A percentile compares a stretch with the other conserved stretches of the same genome.
Conservation (phyloP, 306 rosid species). For the Medicago truncatula region DNA sequence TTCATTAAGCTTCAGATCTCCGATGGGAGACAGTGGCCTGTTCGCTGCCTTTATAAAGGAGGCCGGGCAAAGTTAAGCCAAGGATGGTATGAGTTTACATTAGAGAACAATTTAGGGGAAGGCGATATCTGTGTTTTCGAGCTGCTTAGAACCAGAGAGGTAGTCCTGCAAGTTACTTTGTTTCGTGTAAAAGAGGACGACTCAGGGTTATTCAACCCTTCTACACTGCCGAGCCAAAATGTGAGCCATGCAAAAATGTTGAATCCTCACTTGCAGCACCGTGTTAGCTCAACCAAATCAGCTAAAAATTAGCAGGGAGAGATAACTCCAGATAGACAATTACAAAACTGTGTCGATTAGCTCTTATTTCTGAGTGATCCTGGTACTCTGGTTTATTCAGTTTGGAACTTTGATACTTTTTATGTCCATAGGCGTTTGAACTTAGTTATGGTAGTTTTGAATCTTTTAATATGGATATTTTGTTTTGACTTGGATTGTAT, state of each 20-base stretch:
- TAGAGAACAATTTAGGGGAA: conserved; percentile 88
- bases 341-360: conserved; percentile 47
- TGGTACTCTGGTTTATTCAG: conserved; percentile 53
- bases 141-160: conserved; percentile 70
- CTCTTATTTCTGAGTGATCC: conserved; percentile 45
- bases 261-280: conserved; percentile 59
- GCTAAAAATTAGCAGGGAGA: conserved; percentile 54
- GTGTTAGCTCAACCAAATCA: conserved; percentile 48
- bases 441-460: conserved; percentile 44
- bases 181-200: conserved; percentile 69
- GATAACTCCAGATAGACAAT: conserved; percentile 41
- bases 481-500: conserved; percentile 69
- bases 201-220: conserved; percentile 50
- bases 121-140: conserved; percentile 98
- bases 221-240: conserved; percentile 47
- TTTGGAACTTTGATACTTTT: conserved; percentile 56
- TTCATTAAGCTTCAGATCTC: conserved; percentile 85
- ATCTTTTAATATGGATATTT: conserved; percentile 45
- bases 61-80: conserved; percentile 96
- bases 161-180: conserved; percentile 77
- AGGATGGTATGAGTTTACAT: conserved; percentile 91
- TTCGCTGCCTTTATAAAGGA: conserved; percentile 87
- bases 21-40: conserved; percentile 88
- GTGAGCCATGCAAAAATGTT: conserved; percentile 49
- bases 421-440: conserved; percentile 56